Base-by-base conservation (phyloP, 805 yeast species). In the Clavispora fructus region DNA sequence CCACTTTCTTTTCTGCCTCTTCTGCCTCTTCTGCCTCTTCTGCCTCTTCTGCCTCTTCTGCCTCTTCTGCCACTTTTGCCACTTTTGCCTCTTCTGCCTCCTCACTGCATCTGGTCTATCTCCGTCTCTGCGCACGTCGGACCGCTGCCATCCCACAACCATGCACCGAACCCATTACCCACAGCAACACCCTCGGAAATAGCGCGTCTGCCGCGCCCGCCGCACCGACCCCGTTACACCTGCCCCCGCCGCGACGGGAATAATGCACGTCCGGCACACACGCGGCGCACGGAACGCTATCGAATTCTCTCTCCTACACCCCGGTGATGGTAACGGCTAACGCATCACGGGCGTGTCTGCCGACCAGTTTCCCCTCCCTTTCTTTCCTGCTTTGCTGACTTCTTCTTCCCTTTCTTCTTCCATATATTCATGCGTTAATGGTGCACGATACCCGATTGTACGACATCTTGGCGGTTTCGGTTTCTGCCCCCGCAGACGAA, bases 401-500 rank as follows among this genome's bases (percentile, higher is more conserved):
- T 12, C 40, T 37, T 7, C 10, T 11, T 13, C 17, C 17, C 3
- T 23, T 14, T 29, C 17, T 12, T 16, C 10, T 37, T 13, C 17
- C 29, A 37, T 4, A 13, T 37, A 26, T 39, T 23, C 41, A 23
- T 39, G 17, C 26, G 14, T 16, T 32, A 19, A 58, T 58, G 61
- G 59, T 51, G 29, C 38, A 42, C 35, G 64, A 62, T 43, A 57
- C 65, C 14, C 51, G 52, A 26, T 58, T 66, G n/a, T 71, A 71
- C 49, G 74, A 70, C 46, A 56, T 66, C 32, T 60, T 71, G 42
- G 45, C 59, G 35, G 68, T 71, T 13, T 45, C 64, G 10, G 57
- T 61, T 25, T 47, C 49, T 4, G 73, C 74, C 10, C 53, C 71
- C 3, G 38, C 51, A 7, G 75, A 69, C 32, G 74, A 69, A 45